These are phyloP conservation scores for Gentiana macrophylla DNA, from an alignment of 257 asterid genomes.

Conservation along the genomic window DNA sequence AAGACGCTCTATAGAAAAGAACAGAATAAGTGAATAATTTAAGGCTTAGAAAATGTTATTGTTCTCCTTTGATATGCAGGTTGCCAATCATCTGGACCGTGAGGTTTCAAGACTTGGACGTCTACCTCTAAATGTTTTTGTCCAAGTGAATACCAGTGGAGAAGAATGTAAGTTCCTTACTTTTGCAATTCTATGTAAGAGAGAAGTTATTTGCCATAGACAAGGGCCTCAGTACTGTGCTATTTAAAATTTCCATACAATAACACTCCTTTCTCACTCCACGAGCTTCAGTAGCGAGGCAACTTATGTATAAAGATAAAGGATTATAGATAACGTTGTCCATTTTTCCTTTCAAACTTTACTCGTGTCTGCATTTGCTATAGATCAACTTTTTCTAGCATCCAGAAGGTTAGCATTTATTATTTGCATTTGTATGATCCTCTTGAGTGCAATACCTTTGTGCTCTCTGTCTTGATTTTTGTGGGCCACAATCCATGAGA, in stretches of 20 bases:
- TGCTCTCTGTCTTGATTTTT: too few species aligned
- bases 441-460: too few species aligned
- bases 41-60: neutral
- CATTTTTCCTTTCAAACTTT: neutral
- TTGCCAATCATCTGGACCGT: slow-evolving; percentile 68
- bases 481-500: neutral
- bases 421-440: neutral
- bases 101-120: slow-evolving; percentile 57
- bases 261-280: too few species aligned
- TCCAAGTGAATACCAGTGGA: slow-evolving; percentile 89
- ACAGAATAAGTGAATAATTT: too few species aligned
- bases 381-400: too few species aligned
- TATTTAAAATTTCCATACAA: too few species aligned
- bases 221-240: too few species aligned
- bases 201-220: neutral
- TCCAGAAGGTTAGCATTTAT: too few species aligned
- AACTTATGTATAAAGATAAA: too few species aligned
- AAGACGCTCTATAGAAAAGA: too few species aligned
- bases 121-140: slow-evolving; percentile 64
- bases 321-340: neutral
- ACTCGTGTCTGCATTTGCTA: neutral
- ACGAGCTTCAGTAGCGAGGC: too few species aligned
- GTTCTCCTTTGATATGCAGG: slow-evolving; percentile 27
- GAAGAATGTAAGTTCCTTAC: slow-evolving; percentile 61
- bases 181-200: slow-evolving; percentile 1